Percentiles rank a stretch among this genome's conserved stretches.
Conservation (phyloP, 1,284 basidiomycete species). For the Austroboletus rostrupii region DNA sequence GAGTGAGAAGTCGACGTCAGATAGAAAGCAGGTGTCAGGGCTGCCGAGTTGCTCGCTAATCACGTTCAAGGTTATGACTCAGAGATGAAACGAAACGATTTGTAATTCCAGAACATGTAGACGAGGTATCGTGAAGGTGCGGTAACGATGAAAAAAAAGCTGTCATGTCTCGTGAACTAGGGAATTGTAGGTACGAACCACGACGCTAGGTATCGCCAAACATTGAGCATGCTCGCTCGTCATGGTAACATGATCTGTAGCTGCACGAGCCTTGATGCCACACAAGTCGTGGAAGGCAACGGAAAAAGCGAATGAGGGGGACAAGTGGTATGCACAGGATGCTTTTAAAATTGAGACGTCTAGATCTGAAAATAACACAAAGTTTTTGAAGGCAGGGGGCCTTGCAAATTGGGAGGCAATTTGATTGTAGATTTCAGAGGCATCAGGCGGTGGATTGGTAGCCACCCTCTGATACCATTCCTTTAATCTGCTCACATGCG, state of each 20-base stretch:
- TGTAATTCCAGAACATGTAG: neutral
- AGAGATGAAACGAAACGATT: neutral
- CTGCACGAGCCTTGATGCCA: constrained; percentile 42
- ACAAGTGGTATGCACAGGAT: constrained; percentile 40
- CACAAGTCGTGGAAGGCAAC: constrained; percentile 48
- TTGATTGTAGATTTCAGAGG: constrained; percentile 6
- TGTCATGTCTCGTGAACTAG: constrained; percentile 14
- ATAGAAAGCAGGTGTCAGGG: constrained; percentile 4
- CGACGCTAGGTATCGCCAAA: constrained; percentile 18
- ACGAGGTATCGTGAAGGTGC: neutral
- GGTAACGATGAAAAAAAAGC: neutral
- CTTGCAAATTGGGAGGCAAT: constrained; percentile 17
- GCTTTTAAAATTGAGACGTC: constrained; percentile 44
- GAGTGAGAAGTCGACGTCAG: constrained; percentile 6
- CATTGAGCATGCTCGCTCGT: constrained; percentile 25
- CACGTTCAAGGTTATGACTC: neutral
- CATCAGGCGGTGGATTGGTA: neutral
- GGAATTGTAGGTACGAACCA: constrained; percentile 19
- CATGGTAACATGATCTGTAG: constrained; percentile 25
- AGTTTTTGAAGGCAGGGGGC: constrained; percentile 14
- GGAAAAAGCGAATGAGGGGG: constrained; percentile 37
- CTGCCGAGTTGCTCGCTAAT: neutral
- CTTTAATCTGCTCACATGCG: constrained; percentile 34
- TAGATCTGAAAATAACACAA: constrained; percentile 25
- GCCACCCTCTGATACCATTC: constrained; percentile 9